These are phyloP conservation scores for Fistulinella staudtii DNA, from an alignment of 1,284 basidiomycete species.

Conservation along the genomic window DNA sequence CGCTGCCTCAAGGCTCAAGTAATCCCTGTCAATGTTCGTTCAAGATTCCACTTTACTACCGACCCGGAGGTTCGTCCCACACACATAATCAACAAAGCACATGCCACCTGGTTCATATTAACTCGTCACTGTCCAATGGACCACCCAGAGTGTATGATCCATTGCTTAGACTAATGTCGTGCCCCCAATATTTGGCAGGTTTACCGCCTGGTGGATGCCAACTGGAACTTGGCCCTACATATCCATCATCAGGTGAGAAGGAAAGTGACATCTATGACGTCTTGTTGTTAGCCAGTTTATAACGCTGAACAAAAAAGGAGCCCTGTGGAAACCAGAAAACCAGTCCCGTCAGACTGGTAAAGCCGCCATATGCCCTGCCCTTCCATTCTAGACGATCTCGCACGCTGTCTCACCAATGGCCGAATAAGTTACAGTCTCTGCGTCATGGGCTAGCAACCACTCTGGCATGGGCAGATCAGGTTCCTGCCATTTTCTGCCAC, in stretches of 20 bases:
- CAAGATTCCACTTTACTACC: too few relatives aligned
- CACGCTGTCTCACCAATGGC: too few relatives aligned
- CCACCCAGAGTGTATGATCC: constrained; percentile 1
- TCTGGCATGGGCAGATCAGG: too few relatives aligned
- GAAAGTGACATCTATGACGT: constrained; percentile 12
- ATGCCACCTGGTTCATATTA: too few relatives aligned
- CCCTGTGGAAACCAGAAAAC: too few relatives aligned
- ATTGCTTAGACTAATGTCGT: constrained; percentile 10
- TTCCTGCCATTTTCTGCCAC: constrained; percentile 9
- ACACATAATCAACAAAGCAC: constrained; percentile 19
- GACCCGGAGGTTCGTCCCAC: constrained; percentile 3
- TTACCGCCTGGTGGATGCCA: constrained; percentile 21
- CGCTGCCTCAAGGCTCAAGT: too few relatives aligned
- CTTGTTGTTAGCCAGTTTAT: constrained; percentile 8
- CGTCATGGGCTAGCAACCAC: too few relatives aligned
- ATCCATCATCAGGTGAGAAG: constrained; percentile 11
- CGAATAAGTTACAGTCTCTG: too few relatives aligned
- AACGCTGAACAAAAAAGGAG: constrained; percentile 6
- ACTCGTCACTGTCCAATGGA: not conserved
- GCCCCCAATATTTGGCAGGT: constrained; percentile 2
- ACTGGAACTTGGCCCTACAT: constrained; percentile 17
- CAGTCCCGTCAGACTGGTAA: too few relatives aligned
- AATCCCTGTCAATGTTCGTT: too few relatives aligned
- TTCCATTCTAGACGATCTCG: constrained; percentile 24
- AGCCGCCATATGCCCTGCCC: constrained; percentile 7